These are phyloP conservation scores for Panaeolus cyanescens DNA, from an alignment of 768 basidiomycete genomes.

Conservation along the genomic window DNA sequence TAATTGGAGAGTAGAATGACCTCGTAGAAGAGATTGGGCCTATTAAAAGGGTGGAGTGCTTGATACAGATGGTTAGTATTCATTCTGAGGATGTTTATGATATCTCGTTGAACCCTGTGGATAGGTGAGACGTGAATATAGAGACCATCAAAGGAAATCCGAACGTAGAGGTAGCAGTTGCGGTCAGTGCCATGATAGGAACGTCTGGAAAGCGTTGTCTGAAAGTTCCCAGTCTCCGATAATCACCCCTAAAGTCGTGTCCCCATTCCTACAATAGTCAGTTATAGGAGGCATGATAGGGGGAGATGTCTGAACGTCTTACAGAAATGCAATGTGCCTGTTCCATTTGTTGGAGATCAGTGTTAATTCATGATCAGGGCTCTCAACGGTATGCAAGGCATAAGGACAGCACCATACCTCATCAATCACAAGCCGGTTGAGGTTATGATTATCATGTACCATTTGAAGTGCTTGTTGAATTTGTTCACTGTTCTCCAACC, in stretches of 20 bases:
- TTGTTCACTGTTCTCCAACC: constrained; percentile 56
- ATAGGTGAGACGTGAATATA: background rate
- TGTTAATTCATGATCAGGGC: background rate
- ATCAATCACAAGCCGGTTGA: constrained; percentile 80
- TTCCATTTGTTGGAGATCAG: background rate
- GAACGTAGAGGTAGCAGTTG: constrained; percentile 75
- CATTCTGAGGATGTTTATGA: constrained; percentile 68
- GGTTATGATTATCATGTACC: constrained; percentile 53
- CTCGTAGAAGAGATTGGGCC: constrained; percentile 81
- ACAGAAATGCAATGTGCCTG: constrained; percentile 87
- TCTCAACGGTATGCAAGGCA: background rate
- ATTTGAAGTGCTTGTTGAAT: constrained; percentile 49
- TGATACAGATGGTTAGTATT: constrained; percentile 53
- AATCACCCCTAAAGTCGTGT: constrained; percentile 77
- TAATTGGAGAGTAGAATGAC: constrained; percentile 37
- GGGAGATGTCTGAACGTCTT: constrained; percentile 12
- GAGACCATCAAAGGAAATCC: constrained; percentile 14
- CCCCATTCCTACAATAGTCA: constrained; percentile 74
- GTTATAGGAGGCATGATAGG: background rate
- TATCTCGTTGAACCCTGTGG: constrained; percentile 72
- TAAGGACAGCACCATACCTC: constrained; percentile 52
- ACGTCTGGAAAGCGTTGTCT: constrained; percentile 65
- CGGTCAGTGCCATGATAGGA: constrained; percentile 88
- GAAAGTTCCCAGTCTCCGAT: constrained; percentile 71
- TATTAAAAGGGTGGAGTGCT: constrained; percentile 80